Base-by-base conservation (phyloP, 495 filamentous ascomycete genomes). In the Apodospora peruviana region DNA sequence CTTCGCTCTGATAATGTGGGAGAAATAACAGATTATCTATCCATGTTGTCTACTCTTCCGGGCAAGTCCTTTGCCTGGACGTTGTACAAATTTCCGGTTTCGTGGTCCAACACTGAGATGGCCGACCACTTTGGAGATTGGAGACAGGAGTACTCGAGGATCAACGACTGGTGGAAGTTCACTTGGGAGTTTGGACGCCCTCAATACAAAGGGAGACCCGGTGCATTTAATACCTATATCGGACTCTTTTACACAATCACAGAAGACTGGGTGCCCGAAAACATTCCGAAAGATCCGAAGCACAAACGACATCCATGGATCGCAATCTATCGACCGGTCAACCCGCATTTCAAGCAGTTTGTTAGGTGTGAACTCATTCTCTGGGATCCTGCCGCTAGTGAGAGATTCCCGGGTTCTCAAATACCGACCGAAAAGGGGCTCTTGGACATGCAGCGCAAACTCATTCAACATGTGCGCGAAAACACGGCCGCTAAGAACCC, bases 221-320 rank as follows among this genome's bases (percentile, higher is more conserved):
- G 3, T 43, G 36, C 22, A 12, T 64, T 47, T 9, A 70, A 72
- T 35, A 70, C 67, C 2, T 73, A 66, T 48, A 36, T 60, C 2
- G 72, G 71, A 1, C 58, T 75, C 17, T 76, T 76, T 54, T 74
- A 73, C 43, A 75, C 69, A n/a, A 60, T 69, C 35, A 50, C 61
- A 2, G 60, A 58, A 9, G 64, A 58, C 1, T 74, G 66, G 69
- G 56, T 69, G 36, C 49, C 64, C 5, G 34, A 51, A 3, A 37
- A 40, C 16, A 35, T 45, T 9, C 50, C 48, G 17, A 56, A 52
- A 5, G 44, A 47, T 2, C 43, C 5, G 2, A 59, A 38, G 11
- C 43, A 46, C 0, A 39, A 37, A 25, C 44, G 32, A 25, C 44
- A 73, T 36, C 67, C 72, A 5, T 76, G 73, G 73, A 43, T 74